Percentiles rank a stretch among this genome's conserved stretches.
Conservation (phyloP, 73 alveolate species). For the Paramecium pentaurelia region DNA sequence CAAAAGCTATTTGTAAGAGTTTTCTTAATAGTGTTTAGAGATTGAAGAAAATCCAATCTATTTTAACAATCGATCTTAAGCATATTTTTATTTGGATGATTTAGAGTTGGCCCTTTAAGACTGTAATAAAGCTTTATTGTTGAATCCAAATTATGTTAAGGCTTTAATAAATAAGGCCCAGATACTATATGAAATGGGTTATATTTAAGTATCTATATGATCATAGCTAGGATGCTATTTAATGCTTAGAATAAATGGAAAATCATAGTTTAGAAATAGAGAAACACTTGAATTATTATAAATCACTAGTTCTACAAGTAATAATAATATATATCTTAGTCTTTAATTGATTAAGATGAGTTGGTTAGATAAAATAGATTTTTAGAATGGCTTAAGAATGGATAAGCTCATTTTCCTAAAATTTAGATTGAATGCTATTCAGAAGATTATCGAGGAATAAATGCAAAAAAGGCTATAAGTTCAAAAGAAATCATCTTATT, state of each 20-base stretch:
- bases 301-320: not conserved
- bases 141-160: slow-evolving; percentile 77
- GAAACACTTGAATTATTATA: not conserved
- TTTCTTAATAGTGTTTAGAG: slow-evolving; percentile 40
- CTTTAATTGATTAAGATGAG: slow-evolving; percentile 59
- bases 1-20: slow-evolving; percentile 51
- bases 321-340: not conserved
- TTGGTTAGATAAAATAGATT: slow-evolving; percentile 62
- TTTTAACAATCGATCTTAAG: slow-evolving; percentile 82
- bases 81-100: slow-evolving; percentile 68
- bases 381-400: slow-evolving; percentile 74
- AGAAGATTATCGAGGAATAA: slow-evolving; percentile 89
- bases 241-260: not conserved
- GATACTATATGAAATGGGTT: slow-evolving; percentile 68
- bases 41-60: slow-evolving; percentile 73
- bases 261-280: not conserved
- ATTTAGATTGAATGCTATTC: slow-evolving; percentile 78
- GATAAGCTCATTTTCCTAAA: slow-evolving; percentile 73
- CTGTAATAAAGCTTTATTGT: slow-evolving; percentile 74
- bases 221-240: not conserved
- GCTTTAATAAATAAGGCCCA: slow-evolving; percentile 73
- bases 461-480: slow-evolving; percentile 74
- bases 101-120: slow-evolving; percentile 77
- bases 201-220: slow-evolving; percentile 59
- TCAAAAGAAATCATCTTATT: slow-evolving; percentile 78